Evolutionary conservation across 805 yeast genomes (phyloP), one percentile per base, ranked within the genome.

Genomic region (Ogataea methanolica): DNA sequence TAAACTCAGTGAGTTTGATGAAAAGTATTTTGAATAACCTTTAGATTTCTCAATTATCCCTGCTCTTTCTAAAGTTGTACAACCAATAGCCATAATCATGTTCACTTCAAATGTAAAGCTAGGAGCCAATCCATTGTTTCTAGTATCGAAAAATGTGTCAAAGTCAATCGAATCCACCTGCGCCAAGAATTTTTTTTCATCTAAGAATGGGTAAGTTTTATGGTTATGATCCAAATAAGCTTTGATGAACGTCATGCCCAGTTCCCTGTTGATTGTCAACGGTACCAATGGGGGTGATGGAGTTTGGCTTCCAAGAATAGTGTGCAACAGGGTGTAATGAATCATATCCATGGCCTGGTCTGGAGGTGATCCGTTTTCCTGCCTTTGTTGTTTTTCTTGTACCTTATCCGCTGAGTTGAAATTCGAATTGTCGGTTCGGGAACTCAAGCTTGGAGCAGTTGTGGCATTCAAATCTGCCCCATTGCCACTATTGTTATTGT

Each of bases 61-160:
- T 4, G 72, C 71, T 45, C 72, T 61, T 39, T 72, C 73, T 43
- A 79, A 59, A 2, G 79, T 71, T 9, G 80, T 73, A 46, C 80
- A 76, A 1, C 83, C 83, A 38, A 77, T 74, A 5, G 81, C 79
- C 63, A 77, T 67, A 2, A 77, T 71, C 77, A 79, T 73, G 56
- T 71, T 73, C 11, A 78, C 52, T 59, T 79, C 77, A 51, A 76
- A 78, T 22, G 67, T 60, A 19, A 60, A 53, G 47, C 63, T 59
- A 19, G 62, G 59, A 33, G 69, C 65, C 21, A 56, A 41, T 1
- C 47, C 42, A 38, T 41, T 44, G n/a, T 43, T 34, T 19, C 49
- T 33, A 15, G 36, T 36, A 22, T 52, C 49, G 36, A 54, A 54
- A 35, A 54, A 50, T 6, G 45, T 44, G 36, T 57, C 53, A 42